Evolutionary conservation across 441 rosid genomes (phyloP).

Genomic region (Cnidoscolus chayamansa): DNA sequence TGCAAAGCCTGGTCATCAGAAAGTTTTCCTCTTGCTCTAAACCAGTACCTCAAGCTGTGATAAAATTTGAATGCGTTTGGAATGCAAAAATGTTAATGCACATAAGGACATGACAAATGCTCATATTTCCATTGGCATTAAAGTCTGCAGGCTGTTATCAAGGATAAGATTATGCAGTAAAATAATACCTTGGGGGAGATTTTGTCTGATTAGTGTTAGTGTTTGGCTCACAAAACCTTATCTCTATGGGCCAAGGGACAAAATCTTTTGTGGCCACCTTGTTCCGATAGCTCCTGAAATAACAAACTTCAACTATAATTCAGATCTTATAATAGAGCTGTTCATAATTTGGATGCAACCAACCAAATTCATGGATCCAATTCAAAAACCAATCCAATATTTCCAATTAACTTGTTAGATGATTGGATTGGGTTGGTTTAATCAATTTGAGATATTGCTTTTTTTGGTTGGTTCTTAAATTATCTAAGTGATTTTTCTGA

Average conservation of each 20-base stretch:
- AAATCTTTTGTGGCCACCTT: constrained; percentile 61
- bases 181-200: constrained; percentile 71
- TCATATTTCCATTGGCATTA: neutral
- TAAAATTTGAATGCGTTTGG: constrained; percentile 16
- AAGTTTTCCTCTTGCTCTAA: constrained; percentile 90
- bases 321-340: neutral
- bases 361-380: too few species aligned
- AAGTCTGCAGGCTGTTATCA: neutral
- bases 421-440: too few species aligned
- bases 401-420: too few species aligned
- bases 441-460: too few species aligned
- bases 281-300: constrained; percentile 81
- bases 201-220: constrained; percentile 68
- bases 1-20: constrained; percentile 97
- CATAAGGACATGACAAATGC: neutral
- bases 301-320: constrained; percentile 16
- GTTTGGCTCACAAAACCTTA: constrained; percentile 84
- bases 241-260: constrained; percentile 95
- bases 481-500: too few species aligned
- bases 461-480: too few species aligned
- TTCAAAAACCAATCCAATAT: too few species aligned
- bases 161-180: constrained; percentile 19
- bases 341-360: too few species aligned
- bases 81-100: constrained; percentile 1
- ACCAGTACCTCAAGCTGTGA: constrained; percentile 84